phyloP scores from a whole-genome alignment of 768 basidiomycete species.

The Boletus subcaerulescens region DNA sequence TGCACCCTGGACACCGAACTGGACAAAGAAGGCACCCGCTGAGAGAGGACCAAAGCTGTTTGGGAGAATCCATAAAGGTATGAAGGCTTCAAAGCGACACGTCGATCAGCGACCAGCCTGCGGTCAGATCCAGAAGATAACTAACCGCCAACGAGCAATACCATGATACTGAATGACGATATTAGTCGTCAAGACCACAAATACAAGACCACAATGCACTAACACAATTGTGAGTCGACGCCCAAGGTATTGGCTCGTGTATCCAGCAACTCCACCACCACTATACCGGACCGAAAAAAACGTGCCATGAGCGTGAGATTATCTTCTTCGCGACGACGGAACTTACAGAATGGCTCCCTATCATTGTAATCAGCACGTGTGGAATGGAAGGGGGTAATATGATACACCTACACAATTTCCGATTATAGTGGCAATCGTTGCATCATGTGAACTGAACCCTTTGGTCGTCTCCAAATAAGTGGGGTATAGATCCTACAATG shows the following conservation, averaged over 20 bases:
- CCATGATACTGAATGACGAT: conserved; percentile 15
- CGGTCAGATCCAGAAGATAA: conserved; percentile 37
- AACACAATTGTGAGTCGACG: conserved; percentile 72
- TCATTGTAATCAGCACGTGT: background rate
- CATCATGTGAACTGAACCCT: conserved; percentile 50
- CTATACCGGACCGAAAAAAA: conserved; percentile 19
- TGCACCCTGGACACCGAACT: conserved; percentile 87
- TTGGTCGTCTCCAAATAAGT: conserved; percentile 69
- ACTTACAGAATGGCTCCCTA: conserved; percentile 48
- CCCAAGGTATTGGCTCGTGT: conserved; percentile 70
- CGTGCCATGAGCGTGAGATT: background rate
- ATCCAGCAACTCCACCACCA: conserved; percentile 71
- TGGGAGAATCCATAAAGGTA: conserved; percentile 85
- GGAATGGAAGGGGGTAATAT: background rate
- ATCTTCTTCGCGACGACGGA: conserved; percentile 3
- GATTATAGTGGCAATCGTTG: conserved; percentile 80
- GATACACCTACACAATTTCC: conserved; percentile 55
- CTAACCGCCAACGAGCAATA: conserved; percentile 26
- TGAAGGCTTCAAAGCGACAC: conserved; percentile 38
- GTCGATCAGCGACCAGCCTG: background rate
- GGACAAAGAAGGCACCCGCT: conserved; percentile 83
- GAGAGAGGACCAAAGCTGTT: conserved; percentile 59
- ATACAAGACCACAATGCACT: background rate
- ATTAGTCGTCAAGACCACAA: background rate
- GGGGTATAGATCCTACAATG: conserved; percentile 64